These are phyloP conservation scores for Debaryomyces psychrophilus DNA, from an alignment of 1,139 yeast species.

Conservation along the genomic window DNA sequence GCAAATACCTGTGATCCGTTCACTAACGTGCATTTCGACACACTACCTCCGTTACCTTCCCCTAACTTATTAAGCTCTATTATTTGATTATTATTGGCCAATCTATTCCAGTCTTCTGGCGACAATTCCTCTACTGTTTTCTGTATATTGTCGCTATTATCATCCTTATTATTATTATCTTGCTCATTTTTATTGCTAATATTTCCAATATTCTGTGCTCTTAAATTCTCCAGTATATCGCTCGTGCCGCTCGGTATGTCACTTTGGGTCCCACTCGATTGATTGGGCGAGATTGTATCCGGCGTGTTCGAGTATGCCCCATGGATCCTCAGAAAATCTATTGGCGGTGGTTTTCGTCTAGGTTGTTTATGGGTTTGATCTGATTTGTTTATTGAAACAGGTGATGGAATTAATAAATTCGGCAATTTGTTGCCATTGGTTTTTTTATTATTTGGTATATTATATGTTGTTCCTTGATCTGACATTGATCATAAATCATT, in stretches of 20 bases:
- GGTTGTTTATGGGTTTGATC: conserved; percentile 21
- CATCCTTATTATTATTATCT: neutral
- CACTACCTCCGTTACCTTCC: conserved; percentile 95
- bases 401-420: conserved; percentile 30
- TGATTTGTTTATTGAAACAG: conserved; percentile 19
- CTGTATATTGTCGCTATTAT: neutral
- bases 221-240: conserved; percentile 2
- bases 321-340: conserved; percentile 40
- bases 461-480: conserved; percentile 31
- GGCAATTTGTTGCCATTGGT: conserved; percentile 24
- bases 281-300: conserved; percentile 11
- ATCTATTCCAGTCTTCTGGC: conserved; percentile 75
- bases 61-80: conserved; percentile 72
- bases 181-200: neutral
- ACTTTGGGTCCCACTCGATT: conserved; percentile 3
- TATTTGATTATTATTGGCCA: conserved; percentile 62
- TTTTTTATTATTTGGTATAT: conserved; percentile 31
- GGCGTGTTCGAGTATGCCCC: conserved; percentile 31
- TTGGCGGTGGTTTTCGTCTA: conserved; percentile 49
- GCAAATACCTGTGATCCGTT: conserved; percentile 73
- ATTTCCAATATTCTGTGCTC: neutral
- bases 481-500: conserved; percentile 22
- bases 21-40: conserved; percentile 68
- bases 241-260: conserved; percentile 3
- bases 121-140: conserved; percentile 57